Conservation (phyloP, 2,329 filamentous ascomycete species). For the Penicillium sp. region DNA sequence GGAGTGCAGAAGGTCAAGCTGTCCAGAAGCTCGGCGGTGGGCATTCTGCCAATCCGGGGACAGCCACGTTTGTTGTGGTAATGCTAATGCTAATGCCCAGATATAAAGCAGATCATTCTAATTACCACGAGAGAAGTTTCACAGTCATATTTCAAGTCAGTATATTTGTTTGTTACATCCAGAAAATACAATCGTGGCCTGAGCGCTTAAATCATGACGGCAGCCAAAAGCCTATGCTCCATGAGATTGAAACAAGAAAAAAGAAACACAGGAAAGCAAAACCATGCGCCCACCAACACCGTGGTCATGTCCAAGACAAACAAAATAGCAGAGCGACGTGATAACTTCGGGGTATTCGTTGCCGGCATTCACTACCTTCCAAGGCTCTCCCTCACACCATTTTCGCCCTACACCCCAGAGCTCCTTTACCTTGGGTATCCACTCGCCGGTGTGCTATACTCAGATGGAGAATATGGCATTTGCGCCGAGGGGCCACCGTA, state of each 20-base stretch:
- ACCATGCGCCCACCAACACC: conserved; percentile 36
- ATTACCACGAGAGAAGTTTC: neutral
- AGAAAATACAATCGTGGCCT: conserved; percentile 18
- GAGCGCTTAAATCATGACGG: conserved; percentile 2
- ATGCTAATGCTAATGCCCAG: no score
- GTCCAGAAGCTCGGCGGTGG: conserved; percentile 31
- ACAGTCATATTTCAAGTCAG: neutral
- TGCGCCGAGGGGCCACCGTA: conserved; percentile 12
- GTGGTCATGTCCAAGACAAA: conserved; percentile 33
- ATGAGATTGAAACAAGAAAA: conserved; percentile 19
- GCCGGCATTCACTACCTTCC: conserved; percentile 11
- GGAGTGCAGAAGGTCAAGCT: conserved; percentile 25
- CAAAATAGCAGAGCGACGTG: conserved; percentile 19
- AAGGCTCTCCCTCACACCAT: neutral
- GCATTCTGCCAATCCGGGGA: conserved; percentile 10
- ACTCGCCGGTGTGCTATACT: conserved; percentile 21
- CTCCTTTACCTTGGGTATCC: conserved; percentile 22
- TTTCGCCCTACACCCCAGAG: conserved; percentile 13
- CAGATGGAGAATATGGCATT: conserved; percentile 16
- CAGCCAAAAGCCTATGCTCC: conserved; percentile 1
- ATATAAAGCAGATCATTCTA: no score
- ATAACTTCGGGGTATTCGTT: conserved; percentile 26
- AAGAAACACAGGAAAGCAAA: conserved; percentile 10
- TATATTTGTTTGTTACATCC: conserved; percentile 3
- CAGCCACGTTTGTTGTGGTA: no score